Conservation (phyloP, 2,329 filamentous ascomycete species). For the Phyllosticta citriasiana region DNA sequence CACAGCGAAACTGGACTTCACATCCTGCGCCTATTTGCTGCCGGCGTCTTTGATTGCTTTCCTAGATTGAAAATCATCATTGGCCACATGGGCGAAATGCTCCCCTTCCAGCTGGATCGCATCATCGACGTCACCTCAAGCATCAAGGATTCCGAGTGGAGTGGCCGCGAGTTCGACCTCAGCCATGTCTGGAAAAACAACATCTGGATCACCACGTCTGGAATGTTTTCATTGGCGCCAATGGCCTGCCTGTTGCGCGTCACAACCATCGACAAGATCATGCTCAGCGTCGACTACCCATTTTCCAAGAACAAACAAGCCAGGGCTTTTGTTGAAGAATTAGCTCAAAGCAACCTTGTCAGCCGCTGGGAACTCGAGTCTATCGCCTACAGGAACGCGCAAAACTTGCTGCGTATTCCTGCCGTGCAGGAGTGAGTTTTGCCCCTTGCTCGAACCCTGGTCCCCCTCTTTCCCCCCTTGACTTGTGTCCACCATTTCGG, state of each 20-base stretch:
- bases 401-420: conserved; percentile 18
- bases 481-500: neutral
- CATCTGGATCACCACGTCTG: conserved; percentile 34
- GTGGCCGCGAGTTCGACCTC: conserved; percentile 17
- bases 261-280: conserved; percentile 30
- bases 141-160: conserved; percentile 25
- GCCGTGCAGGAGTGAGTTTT: conserved; percentile 5
- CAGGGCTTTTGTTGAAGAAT: conserved; percentile 37
- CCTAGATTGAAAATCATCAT: conserved; percentile 34
- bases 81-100: conserved; percentile 35
- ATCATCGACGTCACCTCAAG: conserved; percentile 36
- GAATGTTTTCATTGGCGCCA: conserved; percentile 35
- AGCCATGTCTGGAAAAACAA: conserved; percentile 32
- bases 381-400: conserved; percentile 43
- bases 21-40: conserved; percentile 34
- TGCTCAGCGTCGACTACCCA: conserved; percentile 32
- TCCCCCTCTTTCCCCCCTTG: neutral
- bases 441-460: neutral
- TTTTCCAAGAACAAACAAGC: conserved; percentile 40
- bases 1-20: conserved; percentile 40
- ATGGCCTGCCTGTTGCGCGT: conserved; percentile 36
- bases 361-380: conserved; percentile 38
- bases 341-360: conserved; percentile 42
- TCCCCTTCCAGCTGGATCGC: conserved; percentile 33
- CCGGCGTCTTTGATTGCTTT: conserved; percentile 34